phyloP scores from a whole-genome alignment of 164 flowering plant genomes.

The Warburgia ugandensis region DNA sequence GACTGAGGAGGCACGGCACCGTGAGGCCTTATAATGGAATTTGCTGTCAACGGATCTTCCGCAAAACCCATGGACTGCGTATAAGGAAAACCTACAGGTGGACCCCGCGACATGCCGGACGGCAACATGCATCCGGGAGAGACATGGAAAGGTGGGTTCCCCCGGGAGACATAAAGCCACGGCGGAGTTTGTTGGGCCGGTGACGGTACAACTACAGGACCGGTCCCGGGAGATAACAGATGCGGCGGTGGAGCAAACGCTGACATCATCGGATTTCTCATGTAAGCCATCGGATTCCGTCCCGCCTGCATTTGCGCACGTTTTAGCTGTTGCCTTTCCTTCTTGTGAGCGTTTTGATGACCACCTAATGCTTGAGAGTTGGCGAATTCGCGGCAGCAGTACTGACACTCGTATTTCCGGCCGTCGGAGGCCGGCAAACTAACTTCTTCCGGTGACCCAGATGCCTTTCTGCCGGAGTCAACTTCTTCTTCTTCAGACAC shows the following conservation, averaged over 20 bases:
- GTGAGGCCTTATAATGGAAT: slow-evolving; percentile 7
- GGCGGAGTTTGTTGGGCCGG: slow-evolving; percentile 20
- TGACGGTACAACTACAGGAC: slow-evolving; percentile 21
- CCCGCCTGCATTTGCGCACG: slow-evolving; percentile 69
- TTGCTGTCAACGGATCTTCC: not conserved
- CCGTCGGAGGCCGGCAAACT: slow-evolving; percentile 28
- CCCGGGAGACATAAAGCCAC: slow-evolving; percentile 53
- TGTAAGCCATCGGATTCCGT: slow-evolving; percentile 49
- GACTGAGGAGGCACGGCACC: slow-evolving; percentile 19
- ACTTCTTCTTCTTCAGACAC: slow-evolving; percentile 50
- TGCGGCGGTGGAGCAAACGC: slow-evolving; percentile 62
- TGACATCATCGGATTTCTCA: slow-evolving; percentile 49
- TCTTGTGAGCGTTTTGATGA: slow-evolving; percentile 96
- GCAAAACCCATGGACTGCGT: not conserved
- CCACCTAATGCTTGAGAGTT: slow-evolving; percentile 98
- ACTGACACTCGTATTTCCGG: slow-evolving; percentile 92
- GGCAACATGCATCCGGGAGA: slow-evolving; percentile 58
- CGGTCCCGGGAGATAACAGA: slow-evolving; percentile 35
- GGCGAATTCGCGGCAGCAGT: slow-evolving; percentile 84
- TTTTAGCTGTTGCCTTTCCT: slow-evolving; percentile 85
- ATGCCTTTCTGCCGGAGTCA: slow-evolving; percentile 26
- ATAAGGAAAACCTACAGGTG: not conserved
- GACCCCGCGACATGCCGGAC: slow-evolving; percentile 1
- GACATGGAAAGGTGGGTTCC: slow-evolving; percentile 36
- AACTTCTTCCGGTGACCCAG: slow-evolving; percentile 33